A percentile compares a stretch with the other conserved stretches of the same genome.
phyloP scores from a whole-genome alignment of 2,329 filamentous ascomycete species.

The Gnomoniopsis smithogilvyi region DNA sequence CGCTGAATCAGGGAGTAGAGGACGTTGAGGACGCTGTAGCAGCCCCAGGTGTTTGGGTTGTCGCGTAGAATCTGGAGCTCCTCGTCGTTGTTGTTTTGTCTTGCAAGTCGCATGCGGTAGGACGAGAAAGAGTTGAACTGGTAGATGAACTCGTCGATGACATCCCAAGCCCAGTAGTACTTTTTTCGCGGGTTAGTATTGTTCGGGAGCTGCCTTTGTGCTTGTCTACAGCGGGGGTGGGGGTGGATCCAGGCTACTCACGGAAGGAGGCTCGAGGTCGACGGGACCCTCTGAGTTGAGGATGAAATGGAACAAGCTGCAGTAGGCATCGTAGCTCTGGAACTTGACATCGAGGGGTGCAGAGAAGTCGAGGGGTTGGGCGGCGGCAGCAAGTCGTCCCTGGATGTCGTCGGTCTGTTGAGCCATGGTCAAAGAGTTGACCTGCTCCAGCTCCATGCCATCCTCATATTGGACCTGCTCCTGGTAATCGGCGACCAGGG shows the following conservation, averaged over 20 bases:
- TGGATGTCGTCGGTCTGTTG: conserved; percentile 89
- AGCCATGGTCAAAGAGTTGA: conserved; percentile 64
- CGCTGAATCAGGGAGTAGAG: conserved; percentile 98
- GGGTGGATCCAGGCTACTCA: conserved; percentile 47
- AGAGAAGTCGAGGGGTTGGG: conserved; percentile 93
- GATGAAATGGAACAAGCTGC: conserved; percentile 98
- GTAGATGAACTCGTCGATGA: conserved; percentile 99
- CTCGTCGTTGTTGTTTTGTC: conserved; percentile 80
- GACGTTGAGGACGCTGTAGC: conserved; percentile 98
- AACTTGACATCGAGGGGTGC: conserved; percentile 96
- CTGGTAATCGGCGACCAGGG: conserved; percentile 90
- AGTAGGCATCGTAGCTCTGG: conserved; percentile 98
- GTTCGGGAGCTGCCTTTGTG: neutral
- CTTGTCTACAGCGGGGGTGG: neutral
- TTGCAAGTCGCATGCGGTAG: conserved; percentile 88
- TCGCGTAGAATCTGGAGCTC: conserved; percentile 88
- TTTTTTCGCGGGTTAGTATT: conserved; percentile 34
- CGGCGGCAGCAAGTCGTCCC: conserved; percentile 83
- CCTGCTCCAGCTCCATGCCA: conserved; percentile 75
- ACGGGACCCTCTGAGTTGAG: conserved; percentile 99
- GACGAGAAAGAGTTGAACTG: conserved; percentile 99
- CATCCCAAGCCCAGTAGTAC: conserved; percentile 99
- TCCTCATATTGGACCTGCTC: conserved; percentile 96
- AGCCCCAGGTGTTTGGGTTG: conserved; percentile 98
- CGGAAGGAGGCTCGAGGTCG: conserved; percentile 92